These are phyloP conservation scores for Hanseniaspora thailandica DNA, from an alignment of 805 yeast genomes.

Conservation along the genomic window DNA sequence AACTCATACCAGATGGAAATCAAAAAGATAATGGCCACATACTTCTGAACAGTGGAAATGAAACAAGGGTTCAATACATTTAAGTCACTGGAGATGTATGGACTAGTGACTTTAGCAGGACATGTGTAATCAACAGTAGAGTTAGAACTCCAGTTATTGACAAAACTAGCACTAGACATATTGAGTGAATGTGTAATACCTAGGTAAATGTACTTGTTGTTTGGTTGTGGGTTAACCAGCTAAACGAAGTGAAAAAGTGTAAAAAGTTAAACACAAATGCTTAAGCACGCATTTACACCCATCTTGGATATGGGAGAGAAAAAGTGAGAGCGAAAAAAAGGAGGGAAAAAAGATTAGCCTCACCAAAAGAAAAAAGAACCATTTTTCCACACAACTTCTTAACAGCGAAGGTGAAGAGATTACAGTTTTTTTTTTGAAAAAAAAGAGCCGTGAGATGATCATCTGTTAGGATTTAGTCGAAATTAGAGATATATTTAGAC, in stretches of 20 bases:
- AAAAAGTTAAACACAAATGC: too few species aligned
- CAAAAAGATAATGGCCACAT: conserved; percentile 18
- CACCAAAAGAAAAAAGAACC: too few species aligned
- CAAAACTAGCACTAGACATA: background rate
- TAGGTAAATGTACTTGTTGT: too few species aligned
- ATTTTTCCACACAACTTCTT: background rate
- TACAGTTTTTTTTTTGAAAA: background rate
- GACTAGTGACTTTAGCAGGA: conserved; percentile 16
- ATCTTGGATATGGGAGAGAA: too few species aligned
- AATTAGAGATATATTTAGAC: background rate
- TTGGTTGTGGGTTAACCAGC: too few species aligned
- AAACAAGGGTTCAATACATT: conserved; percentile 31
- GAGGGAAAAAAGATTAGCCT: too few species aligned
- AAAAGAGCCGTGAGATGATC: background rate
- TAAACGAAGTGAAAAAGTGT: too few species aligned
- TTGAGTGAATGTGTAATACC: too few species aligned
- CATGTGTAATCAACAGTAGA: background rate
- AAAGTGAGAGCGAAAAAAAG: too few species aligned
- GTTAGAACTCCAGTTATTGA: background rate
- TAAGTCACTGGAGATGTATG: conserved; percentile 27
- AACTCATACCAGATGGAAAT: conserved; percentile 23
- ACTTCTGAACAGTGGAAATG: conserved; percentile 19
- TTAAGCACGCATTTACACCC: too few species aligned
- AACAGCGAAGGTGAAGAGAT: background rate
- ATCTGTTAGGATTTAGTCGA: background rate